Conservation (phyloP, 306 rosid species). For the Amphicarpaea edgeworthii region DNA sequence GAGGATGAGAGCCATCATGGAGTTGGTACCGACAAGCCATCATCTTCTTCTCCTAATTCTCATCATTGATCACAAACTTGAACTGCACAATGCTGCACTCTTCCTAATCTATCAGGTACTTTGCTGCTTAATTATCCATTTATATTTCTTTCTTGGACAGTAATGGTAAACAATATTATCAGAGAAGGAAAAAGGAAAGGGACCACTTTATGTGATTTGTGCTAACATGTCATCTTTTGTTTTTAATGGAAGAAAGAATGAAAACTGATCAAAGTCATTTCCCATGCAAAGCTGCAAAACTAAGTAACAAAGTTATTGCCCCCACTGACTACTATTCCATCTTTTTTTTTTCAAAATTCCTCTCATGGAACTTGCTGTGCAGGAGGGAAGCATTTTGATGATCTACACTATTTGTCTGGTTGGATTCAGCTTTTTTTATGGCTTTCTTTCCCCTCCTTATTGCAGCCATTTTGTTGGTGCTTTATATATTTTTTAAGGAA, state of each 20-base stretch:
- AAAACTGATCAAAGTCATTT: slow-evolving; percentile 23
- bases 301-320: slow-evolving; percentile 27
- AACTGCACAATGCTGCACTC: slow-evolving; percentile 26
- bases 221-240: slow-evolving; percentile 43
- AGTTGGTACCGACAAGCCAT: slow-evolving; percentile 58
- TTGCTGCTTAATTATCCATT: slow-evolving; percentile 2
- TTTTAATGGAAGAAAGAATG: slow-evolving; percentile 36
- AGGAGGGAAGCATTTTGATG: slow-evolving; percentile 51
- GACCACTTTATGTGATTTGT: slow-evolving; percentile 38
- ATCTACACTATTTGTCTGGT: slow-evolving; percentile 49
- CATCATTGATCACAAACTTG: slow-evolving; percentile 54
- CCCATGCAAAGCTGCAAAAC: slow-evolving; percentile 46
- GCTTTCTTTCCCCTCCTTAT: slow-evolving; percentile 41
- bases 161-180: slow-evolving; percentile 31
- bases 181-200: slow-evolving; percentile 35
- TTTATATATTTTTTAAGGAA: slow-evolving; percentile 9
- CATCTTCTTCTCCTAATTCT: slow-evolving; percentile 74
- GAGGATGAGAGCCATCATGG: slow-evolving; percentile 59
- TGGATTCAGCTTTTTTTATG: slow-evolving; percentile 43
- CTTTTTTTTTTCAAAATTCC: not conserved
- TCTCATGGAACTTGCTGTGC: slow-evolving; percentile 39
- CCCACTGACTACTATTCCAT: not conserved
- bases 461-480: slow-evolving; percentile 40
- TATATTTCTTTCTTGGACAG: not conserved
- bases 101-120: slow-evolving; percentile 52